Percentiles rank a stretch among this genome's conserved stretches.
Conservation (phyloP, 2,329 filamentous ascomycete species). For the Colletotrichum costaricense region DNA sequence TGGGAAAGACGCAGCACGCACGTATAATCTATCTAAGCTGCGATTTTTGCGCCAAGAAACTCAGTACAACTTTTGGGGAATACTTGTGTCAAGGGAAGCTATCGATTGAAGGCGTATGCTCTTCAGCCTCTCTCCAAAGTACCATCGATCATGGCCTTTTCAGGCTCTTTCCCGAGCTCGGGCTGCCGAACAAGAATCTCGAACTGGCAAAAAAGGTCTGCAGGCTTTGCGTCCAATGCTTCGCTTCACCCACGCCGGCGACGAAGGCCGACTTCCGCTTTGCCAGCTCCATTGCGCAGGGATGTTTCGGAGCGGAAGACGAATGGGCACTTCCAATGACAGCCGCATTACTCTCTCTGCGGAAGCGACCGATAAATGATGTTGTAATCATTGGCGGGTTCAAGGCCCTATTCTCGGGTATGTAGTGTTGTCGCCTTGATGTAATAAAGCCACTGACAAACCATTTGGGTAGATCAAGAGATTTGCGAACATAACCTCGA, state of each 20-base stretch:
- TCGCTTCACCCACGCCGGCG: background rate
- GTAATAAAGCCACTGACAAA: background rate
- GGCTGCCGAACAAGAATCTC: background rate
- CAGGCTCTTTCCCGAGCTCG: background rate
- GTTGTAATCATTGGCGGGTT: background rate
- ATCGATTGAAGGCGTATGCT: background rate
- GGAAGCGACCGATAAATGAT: background rate
- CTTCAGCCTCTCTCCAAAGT: background rate
- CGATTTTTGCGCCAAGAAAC: background rate
- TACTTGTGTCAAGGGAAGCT: background rate
- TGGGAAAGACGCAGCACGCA: background rate
- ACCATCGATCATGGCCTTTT: background rate
- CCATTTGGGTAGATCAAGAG: background rate
- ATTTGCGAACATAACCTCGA: background rate
- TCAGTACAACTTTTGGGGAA: background rate
- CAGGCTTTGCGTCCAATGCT: background rate
- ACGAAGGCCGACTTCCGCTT: background rate
- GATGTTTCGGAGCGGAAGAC: background rate
- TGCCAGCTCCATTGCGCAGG: background rate
- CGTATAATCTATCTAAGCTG: background rate
- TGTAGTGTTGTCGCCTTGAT: accelerated
- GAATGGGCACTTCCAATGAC: background rate
- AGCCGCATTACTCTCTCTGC: background rate
- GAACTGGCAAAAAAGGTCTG: background rate
- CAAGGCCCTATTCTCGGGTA: background rate